Percentiles rank a stretch among this genome's conserved stretches.
Conservation (phyloP, 1,284 basidiomycete species). For the Puccinia horiana region DNA sequence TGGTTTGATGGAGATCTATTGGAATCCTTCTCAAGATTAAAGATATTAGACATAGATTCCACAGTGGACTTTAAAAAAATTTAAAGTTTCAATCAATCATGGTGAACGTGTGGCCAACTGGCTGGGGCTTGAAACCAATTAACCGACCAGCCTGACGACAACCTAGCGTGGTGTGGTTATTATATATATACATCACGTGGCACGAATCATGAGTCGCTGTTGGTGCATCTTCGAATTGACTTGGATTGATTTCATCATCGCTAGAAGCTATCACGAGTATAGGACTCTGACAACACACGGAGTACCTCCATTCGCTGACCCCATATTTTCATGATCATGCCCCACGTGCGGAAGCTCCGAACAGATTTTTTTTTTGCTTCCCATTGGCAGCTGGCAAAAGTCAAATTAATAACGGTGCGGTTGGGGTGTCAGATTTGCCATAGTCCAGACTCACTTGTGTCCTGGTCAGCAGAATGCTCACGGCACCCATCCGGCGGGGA, state of each 20-base stretch:
- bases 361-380: not conserved
- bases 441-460: not conserved
- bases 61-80: too few relatives aligned
- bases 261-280: not conserved
- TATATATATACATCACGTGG: too few relatives aligned
- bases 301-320: not conserved
- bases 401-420: not conserved
- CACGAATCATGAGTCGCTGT: not conserved
- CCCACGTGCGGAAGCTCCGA: constrained; percentile 6
- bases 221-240: not conserved
- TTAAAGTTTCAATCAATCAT: too few relatives aligned
- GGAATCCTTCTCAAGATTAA: too few relatives aligned
- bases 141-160: too few relatives aligned
- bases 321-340: not conserved
- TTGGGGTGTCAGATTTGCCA: not conserved
- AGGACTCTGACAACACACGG: not conserved
- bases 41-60: too few relatives aligned
- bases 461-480: not conserved
- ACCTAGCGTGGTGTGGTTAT: too few relatives aligned
- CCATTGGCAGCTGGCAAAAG: not conserved
- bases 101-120: too few relatives aligned
- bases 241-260: not conserved
- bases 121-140: too few relatives aligned
- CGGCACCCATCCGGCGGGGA: not conserved
- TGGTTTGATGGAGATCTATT: too few relatives aligned